Evolutionary conservation across 805 yeast genomes (phyloP).

Genomic region (Saitoella complicata): DNA sequence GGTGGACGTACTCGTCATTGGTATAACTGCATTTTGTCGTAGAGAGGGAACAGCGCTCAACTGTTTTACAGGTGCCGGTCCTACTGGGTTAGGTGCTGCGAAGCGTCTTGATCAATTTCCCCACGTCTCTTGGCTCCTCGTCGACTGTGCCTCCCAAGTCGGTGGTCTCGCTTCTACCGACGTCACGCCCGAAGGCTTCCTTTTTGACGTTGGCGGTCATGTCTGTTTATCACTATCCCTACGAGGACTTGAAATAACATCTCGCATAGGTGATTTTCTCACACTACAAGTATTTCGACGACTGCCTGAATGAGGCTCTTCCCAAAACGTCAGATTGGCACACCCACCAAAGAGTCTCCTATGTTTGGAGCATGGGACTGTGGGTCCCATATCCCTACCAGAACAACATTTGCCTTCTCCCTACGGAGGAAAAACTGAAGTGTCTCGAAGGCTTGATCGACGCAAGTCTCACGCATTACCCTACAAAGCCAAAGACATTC

Average conservation of each 20-base stretch:
- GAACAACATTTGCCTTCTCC: conserved; percentile 8
- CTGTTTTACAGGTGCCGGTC: conserved; percentile 3
- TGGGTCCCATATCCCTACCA: conserved; percentile 10
- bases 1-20: too few relatives aligned
- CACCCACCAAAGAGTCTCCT: conserved; percentile 7
- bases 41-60: too few relatives aligned
- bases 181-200: conserved; percentile 7
- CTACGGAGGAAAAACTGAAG: conserved; percentile 4
- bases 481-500: conserved; percentile 4
- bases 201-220: conserved; percentile 9
- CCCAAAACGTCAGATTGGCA: conserved; percentile 7
- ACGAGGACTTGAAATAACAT: neutral
- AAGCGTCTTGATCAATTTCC: conserved; percentile 4
- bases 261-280: conserved; percentile 4
- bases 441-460: conserved; percentile 9
- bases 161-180: conserved; percentile 10
- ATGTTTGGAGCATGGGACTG: conserved; percentile 5
- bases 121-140: conserved; percentile 2
- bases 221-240: neutral
- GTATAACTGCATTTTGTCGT: too few relatives aligned
- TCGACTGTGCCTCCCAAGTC: conserved; percentile 3
- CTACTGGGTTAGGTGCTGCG: conserved; percentile 10
- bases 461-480: conserved; percentile 6
- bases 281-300: conserved; percentile 7
- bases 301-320: conserved; percentile 6